Percentiles rank a stretch among this genome's conserved stretches.
Conservation (phyloP, 176 grass and related monocot genomes). For the Raddia guianensis region DNA sequence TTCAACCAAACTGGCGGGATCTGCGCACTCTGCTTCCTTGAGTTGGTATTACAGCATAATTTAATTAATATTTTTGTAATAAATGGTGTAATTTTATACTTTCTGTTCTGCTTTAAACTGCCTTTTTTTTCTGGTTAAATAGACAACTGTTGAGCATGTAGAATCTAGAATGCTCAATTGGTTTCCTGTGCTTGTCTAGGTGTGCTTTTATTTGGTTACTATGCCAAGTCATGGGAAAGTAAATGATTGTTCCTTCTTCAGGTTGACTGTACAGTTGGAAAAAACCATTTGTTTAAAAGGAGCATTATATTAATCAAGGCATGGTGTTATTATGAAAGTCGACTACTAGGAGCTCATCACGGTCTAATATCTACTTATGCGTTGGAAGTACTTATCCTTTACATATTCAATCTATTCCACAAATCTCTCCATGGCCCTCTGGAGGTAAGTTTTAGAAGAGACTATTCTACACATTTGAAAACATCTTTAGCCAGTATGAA, state of each 20-base stretch:
- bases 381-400: constrained; percentile 77
- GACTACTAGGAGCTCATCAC: constrained; percentile 82
- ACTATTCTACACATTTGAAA: constrained; percentile 15
- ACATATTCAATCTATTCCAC: constrained; percentile 92
- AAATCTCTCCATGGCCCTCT: constrained; percentile 68
- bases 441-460: constrained; percentile 46
- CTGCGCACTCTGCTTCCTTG: constrained; percentile 79
- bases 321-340: constrained; percentile 98
- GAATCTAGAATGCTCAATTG: constrained; percentile 20
- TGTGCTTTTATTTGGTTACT: constrained; percentile 27
- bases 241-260: constrained; percentile 44
- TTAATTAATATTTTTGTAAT: constrained; percentile 21
- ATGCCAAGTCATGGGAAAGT: constrained; percentile 6
- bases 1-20: constrained; percentile 94
- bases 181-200: constrained; percentile 26
- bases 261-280: constrained; percentile 76
- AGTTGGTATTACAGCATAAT: constrained; percentile 60
- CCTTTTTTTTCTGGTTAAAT: constrained; percentile 18
- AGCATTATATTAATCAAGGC: constrained; percentile 91
- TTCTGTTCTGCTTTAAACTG: constrained; percentile 28
- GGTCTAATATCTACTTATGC: constrained; percentile 96
- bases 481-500: constrained; percentile 33
- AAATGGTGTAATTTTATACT: constrained; percentile 1
- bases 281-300: constrained; percentile 81
- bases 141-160: constrained; percentile 5